Percentiles rank a stretch among this genome's conserved stretches.
Conservation (phyloP, 495 filamentous ascomycete genomes). For the Penicillium subrubescens region DNA sequence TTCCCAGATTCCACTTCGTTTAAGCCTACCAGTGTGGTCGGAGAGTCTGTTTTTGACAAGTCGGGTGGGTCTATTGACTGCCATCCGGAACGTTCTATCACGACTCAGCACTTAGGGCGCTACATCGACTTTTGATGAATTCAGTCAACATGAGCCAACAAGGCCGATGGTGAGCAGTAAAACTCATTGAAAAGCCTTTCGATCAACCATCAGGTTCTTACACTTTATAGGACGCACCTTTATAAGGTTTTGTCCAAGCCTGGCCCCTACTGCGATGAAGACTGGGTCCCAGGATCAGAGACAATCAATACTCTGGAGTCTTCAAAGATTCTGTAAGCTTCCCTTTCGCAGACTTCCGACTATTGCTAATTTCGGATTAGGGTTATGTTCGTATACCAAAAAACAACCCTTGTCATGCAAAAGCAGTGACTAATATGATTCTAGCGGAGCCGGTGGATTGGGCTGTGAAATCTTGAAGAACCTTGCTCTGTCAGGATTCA, state of each 20-base stretch:
- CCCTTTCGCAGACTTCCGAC: background rate
- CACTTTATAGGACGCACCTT: conserved; percentile 68
- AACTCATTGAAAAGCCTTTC: background rate
- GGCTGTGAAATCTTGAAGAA: conserved; percentile 98
- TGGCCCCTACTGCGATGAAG: conserved; percentile 78
- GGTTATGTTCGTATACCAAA: conserved; percentile 37
- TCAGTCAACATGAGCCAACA: conserved; percentile 25
- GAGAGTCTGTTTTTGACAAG: background rate
- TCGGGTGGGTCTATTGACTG: conserved; percentile 3
- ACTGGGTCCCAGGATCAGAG: conserved; percentile 64
- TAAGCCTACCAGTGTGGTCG: background rate
- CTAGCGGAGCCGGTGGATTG: conserved; percentile 87
- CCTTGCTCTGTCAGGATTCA: conserved; percentile 92
- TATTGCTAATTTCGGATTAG: conserved; percentile 30
- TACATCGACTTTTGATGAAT: conserved; percentile 14
- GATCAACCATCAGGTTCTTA: conserved; percentile 17
- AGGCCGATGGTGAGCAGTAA: conserved; percentile 16
- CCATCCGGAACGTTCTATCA: background rate
- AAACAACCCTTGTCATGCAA: background rate
- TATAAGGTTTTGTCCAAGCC: conserved; percentile 71
- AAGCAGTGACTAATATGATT: conserved; percentile 10
- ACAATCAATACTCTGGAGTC: conserved; percentile 61
- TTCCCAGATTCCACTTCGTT: background rate
- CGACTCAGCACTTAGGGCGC: conserved; percentile 1
- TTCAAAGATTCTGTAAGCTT: conserved; percentile 69